Conservation (phyloP, 1,284 basidiomycete species). For the Tylopilus sp. region DNA sequence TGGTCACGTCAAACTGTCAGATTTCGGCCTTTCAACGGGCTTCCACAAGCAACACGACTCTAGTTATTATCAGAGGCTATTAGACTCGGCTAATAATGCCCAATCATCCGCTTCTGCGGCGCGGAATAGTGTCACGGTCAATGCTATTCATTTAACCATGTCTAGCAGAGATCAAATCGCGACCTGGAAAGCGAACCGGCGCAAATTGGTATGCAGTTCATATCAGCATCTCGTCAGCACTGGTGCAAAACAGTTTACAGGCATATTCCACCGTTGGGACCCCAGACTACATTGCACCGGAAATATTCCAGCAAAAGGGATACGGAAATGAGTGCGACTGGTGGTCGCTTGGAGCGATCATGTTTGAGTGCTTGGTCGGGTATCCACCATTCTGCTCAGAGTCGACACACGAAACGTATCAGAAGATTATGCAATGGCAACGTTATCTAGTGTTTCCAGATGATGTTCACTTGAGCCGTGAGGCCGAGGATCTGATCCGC, state of each 20-base stretch:
- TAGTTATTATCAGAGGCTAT: slow-evolving; percentile 81
- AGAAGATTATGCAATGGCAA: slow-evolving; percentile 97
- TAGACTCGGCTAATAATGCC: slow-evolving; percentile 44
- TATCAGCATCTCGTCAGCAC: neutral
- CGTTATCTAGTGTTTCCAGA: slow-evolving; percentile 89
- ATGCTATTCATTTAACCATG: slow-evolving; percentile 92
- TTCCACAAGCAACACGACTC: slow-evolving; percentile 95
- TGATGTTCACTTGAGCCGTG: slow-evolving; percentile 90
- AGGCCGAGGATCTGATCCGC: slow-evolving; percentile 89
- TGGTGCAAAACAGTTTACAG: slow-evolving; percentile 36
- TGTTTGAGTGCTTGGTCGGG: slow-evolving; percentile 97
- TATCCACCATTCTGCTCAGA: slow-evolving; percentile 99
- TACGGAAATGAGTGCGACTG: slow-evolving; percentile 98
- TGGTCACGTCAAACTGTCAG: slow-evolving; percentile 93
- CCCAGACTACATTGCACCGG: slow-evolving; percentile 98
- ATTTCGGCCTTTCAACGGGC: slow-evolving; percentile 93
- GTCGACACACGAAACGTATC: slow-evolving; percentile 97
- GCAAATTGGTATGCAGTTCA: slow-evolving; percentile 71
- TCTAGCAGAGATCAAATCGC: slow-evolving; percentile 87
- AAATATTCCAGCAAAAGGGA: slow-evolving; percentile 96
- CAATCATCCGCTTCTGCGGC: slow-evolving; percentile 37
- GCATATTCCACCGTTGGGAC: slow-evolving; percentile 99
- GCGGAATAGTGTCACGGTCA: slow-evolving; percentile 83
- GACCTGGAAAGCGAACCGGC: slow-evolving; percentile 98
- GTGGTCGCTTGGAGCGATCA: slow-evolving; percentile 98